Conservation (phyloP, 2,329 filamentous ascomycete species). For the Lachnellula occidentalis region DNA sequence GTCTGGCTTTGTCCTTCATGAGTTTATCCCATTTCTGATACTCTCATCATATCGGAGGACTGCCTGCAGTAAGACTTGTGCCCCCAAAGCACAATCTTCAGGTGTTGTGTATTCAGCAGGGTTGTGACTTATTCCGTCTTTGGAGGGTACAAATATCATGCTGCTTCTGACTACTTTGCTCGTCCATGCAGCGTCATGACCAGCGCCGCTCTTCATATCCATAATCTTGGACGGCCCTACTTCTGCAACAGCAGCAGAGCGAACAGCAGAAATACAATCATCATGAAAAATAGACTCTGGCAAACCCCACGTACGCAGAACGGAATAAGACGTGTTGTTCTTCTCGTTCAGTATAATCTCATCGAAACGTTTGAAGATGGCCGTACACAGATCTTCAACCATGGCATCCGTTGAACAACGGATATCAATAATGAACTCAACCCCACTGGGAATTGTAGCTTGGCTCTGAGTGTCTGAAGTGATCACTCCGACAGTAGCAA, state of each 20-base stretch:
- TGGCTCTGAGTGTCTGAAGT: slow-evolving; percentile 20
- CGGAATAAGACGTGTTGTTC: slow-evolving; percentile 15
- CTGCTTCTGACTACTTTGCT: slow-evolving; percentile 37
- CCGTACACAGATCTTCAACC: slow-evolving; percentile 18
- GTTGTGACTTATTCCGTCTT: slow-evolving; percentile 57
- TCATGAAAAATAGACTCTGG: slow-evolving; percentile 21
- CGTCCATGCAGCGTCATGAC: slow-evolving; percentile 23
- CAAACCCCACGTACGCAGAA: slow-evolving; percentile 21
- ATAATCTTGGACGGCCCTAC: slow-evolving; percentile 18
- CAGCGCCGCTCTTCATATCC: slow-evolving; percentile 25
- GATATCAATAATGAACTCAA: slow-evolving; percentile 26
- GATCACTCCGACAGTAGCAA: slow-evolving; percentile 25
- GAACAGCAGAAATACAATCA: slow-evolving; percentile 20
- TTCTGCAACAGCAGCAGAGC: slow-evolving; percentile 16
- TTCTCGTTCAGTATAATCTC: slow-evolving; percentile 14
- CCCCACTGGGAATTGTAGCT: slow-evolving; percentile 21
- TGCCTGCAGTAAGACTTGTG: slow-evolving; percentile 40
- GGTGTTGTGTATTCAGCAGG: slow-evolving; percentile 55
- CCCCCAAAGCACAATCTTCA: slow-evolving; percentile 52
- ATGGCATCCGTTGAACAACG: slow-evolving; percentile 18
- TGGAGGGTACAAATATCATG: slow-evolving; percentile 62
- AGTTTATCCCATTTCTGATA: not conserved
- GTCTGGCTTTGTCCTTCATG: not conserved
- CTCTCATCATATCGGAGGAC: slow-evolving; percentile 34
- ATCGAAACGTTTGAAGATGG: slow-evolving; percentile 23